Percentiles rank a stretch among this genome's conserved stretches.
phyloP scores from a whole-genome alignment of 2,329 filamentous ascomycete genomes.

The Coniochaeta hoffmannii region DNA sequence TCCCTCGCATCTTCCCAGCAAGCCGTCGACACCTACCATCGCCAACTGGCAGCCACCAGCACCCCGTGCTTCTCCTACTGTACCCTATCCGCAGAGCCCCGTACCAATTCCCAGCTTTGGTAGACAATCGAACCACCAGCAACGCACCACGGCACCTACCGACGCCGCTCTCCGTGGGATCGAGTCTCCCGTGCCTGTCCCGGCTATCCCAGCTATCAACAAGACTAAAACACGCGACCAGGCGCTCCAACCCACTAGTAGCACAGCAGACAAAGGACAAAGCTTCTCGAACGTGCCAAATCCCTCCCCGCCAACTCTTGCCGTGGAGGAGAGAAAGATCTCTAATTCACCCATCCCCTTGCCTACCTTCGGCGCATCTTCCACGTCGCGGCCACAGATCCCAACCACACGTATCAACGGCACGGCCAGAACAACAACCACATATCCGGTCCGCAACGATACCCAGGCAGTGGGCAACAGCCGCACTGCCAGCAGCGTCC shows the following conservation, averaged over 20 bases:
- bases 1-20: background rate
- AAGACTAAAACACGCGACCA: background rate
- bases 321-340: background rate
- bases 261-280: too few relatives aligned
- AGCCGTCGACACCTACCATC: background rate
- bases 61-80: background rate
- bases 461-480: too few relatives aligned
- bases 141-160: too few relatives aligned
- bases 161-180: too few relatives aligned
- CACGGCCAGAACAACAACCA: too few relatives aligned
- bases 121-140: too few relatives aligned
- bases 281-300: too few relatives aligned
- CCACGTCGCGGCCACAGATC: too few relatives aligned
- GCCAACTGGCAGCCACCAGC: background rate
- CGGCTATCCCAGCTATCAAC: background rate
- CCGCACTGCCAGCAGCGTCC: too few relatives aligned
- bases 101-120: background rate
- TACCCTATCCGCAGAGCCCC: background rate
- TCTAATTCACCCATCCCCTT: background rate
- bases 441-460: too few relatives aligned
- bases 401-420: too few relatives aligned
- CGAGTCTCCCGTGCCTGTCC: background rate
- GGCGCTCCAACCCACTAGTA: background rate
- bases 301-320: background rate
- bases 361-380: background rate